Evolutionary conservation across 2,329 filamentous ascomycete genomes (phyloP).

Genomic region (Microdochium bolleyi): DNA sequence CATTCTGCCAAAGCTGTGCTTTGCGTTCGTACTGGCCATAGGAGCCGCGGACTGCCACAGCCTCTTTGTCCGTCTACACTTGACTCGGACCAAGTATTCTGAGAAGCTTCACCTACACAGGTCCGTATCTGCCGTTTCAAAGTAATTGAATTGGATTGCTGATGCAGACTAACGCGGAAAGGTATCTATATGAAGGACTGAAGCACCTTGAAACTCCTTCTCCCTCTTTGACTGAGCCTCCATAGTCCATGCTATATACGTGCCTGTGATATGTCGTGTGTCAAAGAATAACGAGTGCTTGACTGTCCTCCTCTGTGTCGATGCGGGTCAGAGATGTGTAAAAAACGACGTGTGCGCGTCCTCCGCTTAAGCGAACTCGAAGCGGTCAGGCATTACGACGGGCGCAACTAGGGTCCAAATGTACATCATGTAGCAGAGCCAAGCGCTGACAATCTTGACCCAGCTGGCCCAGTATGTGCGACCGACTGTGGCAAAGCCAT

Average conservation of each 20-base stretch:
- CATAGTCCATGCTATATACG: background rate
- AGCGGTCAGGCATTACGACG: conserved; percentile 76
- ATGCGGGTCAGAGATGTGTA: too few relatives aligned
- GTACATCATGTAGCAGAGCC: conserved; percentile 94
- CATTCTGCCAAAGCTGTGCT: too few relatives aligned
- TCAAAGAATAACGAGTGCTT: background rate
- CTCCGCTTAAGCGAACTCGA: conserved; percentile 46
- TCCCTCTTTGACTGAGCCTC: background rate
- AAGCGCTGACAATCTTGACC: conserved; percentile 97
- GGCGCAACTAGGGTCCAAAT: conserved; percentile 89
- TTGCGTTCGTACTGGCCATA: too few relatives aligned
- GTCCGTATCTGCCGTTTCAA: too few relatives aligned
- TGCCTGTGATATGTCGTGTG: background rate
- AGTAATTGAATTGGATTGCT: background rate
- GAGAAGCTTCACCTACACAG: too few relatives aligned
- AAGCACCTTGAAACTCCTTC: background rate
- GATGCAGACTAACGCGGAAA: background rate
- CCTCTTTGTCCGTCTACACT: too few relatives aligned
- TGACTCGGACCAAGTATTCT: too few relatives aligned
- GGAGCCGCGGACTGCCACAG: too few relatives aligned
- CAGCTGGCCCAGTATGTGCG: conserved; percentile 96
- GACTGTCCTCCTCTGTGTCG: background rate
- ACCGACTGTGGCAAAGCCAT: conserved; percentile 83
- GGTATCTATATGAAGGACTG: background rate
- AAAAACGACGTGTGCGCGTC: background rate